Percentiles rank a stretch among this genome's conserved stretches.
Evolutionary conservation across 208 protist genomes (phyloP).

Genomic region (Leishmania guyanensis): DNA sequence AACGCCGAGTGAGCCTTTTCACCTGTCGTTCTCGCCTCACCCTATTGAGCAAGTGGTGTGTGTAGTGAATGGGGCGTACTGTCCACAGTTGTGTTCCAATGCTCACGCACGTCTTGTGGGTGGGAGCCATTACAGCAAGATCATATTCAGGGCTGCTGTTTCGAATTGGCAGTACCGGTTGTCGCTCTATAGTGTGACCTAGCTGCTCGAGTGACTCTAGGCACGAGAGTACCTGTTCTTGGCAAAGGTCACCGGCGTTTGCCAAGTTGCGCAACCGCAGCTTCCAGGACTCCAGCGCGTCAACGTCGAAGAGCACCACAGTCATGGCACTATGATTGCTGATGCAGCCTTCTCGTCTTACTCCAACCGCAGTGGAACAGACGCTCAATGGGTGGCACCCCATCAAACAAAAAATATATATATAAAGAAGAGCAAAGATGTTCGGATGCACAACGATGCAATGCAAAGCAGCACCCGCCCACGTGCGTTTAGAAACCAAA

Average conservation of each 20-base stretch:
- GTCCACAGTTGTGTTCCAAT: constrained; percentile 49
- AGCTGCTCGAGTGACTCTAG: constrained; percentile 9
- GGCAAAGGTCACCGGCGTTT: not conserved
- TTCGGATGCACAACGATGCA: not conserved
- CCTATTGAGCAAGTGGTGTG: constrained; percentile 39
- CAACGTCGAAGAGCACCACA: constrained; percentile 7
- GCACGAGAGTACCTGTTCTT: not conserved
- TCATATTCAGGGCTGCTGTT: not conserved
- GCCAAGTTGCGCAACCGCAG: not conserved
- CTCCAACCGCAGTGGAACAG: not conserved
- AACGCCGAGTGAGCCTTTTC: not conserved
- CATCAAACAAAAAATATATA: not conserved
- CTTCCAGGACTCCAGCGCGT: constrained; percentile 1
- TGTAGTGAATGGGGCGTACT: constrained; percentile 34
- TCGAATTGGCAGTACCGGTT: not conserved
- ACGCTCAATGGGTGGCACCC: not conserved
- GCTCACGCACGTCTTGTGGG: not conserved
- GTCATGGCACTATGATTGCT: not conserved
- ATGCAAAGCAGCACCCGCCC: not conserved
- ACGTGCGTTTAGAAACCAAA: not conserved
- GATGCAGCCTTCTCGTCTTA: not conserved
- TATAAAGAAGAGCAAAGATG: not conserved
- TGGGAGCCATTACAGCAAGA: not conserved
- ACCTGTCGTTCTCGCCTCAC: constrained; percentile 17
- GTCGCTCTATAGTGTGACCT: not conserved